These are phyloP conservation scores for Populus pruinosa DNA, from an alignment of 345 rosid species.

Conservation along the genomic window DNA sequence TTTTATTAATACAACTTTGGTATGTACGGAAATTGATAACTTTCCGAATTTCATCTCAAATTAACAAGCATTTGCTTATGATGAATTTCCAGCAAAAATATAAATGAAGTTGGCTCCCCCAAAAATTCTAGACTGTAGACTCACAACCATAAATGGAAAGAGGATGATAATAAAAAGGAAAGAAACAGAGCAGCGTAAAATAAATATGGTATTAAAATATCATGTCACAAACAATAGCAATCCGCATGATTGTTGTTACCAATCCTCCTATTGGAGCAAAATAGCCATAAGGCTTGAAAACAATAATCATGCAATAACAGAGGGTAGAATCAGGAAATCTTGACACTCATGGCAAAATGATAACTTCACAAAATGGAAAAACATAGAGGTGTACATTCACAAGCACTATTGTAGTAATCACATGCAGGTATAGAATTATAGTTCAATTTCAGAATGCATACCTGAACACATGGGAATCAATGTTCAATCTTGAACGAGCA, in stretches of 20 bases:
- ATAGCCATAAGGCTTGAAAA: not conserved
- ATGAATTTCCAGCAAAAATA: constrained; percentile 2
- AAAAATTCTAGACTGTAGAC: not conserved
- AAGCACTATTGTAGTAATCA: not conserved
- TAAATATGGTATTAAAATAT: not conserved
- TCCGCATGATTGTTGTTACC: not conserved
- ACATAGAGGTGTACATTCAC: not conserved
- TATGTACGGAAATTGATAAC: not conserved
- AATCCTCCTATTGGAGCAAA: not conserved
- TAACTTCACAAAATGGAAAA: not conserved
- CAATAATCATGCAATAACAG: not conserved
- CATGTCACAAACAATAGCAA: not conserved
- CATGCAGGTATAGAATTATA: not conserved
- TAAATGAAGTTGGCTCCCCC: too few species aligned
- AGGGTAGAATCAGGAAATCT: not conserved
- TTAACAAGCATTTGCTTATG: not conserved
- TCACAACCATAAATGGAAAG: not conserved
- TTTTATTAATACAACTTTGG: not conserved
- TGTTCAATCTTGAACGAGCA: constrained; percentile 59
- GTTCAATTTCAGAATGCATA: constrained; percentile 22
- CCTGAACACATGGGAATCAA: constrained; percentile 79
- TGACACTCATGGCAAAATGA: not conserved
- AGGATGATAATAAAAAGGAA: not conserved
- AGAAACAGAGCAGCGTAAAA: not conserved
- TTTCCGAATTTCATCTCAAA: not conserved